Evolutionary conservation across 2,329 filamentous ascomycete species (phyloP), one percentile per base, ranked within the genome.

Genomic region (Chaetomium sp.): DNA sequence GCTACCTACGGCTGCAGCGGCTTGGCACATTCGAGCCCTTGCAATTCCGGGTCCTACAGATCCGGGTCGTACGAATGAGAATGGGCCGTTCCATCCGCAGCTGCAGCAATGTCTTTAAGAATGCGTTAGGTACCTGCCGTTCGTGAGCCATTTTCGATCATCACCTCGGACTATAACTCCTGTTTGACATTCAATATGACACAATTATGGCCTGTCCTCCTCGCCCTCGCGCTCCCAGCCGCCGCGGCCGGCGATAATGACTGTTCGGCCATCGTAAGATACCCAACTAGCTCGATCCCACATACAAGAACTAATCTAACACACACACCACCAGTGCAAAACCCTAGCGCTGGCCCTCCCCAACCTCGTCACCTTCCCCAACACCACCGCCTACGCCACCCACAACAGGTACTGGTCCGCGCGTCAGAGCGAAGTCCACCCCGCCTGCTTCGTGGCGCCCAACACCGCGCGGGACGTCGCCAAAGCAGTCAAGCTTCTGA

Each of bases 371-470:
- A 62, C 56, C 4, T 70, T 70, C 42, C 71, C 71, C 25, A 67
- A 70, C 62, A 65, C 71, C 2, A 45, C 71, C 8, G 35, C 61
- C 25, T 75, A 73, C 67, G 54, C 54, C 56, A 4, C 53, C 4
- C 68, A 69, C 27, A 73, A 72, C 54, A 64, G 25, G 19, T 77
- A 76, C 70, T 78, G 75, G 75, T 77, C 75, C 0, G 58, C 60
- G 3, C 70, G 70, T 12, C 75, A 77, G 58, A 49, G 67, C 38
- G 70, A 68, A 4, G 50, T 74, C 31, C 38, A 54, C 31, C 69
- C 71, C 1, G 47, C 63, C 27, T 71, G 70, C 64, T 70, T 72
- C 57, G 70, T 77, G 65, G 77, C 79, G 73, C 78, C 80, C 35
- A 75, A 75, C 64, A 69, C 66, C 3, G 65, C 71, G 4, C 25